Evolutionary conservation across 192 early-diverging fungal species (phyloP).

Genomic region (Mycoemilia scoparia): DNA sequence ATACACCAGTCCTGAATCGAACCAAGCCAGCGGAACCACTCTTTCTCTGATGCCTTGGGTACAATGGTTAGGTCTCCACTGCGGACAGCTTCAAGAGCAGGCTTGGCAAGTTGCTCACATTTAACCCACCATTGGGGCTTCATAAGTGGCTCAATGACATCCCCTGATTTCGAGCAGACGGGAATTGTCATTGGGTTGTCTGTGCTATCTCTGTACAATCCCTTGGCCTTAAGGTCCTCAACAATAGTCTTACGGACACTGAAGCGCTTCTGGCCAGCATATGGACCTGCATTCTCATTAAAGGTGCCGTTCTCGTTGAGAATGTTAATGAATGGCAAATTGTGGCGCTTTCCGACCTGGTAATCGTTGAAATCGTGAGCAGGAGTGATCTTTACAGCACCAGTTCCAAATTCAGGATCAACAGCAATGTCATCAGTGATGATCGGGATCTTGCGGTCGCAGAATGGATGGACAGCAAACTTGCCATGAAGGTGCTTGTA

Average conservation of each 20-base stretch:
- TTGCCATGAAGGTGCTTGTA: slow-evolving; percentile 94
- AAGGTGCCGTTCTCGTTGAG: slow-evolving; percentile 91
- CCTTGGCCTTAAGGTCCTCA: slow-evolving; percentile 72
- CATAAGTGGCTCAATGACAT: slow-evolving; percentile 93
- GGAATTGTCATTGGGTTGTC: slow-evolving; percentile 92
- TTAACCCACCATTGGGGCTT: slow-evolving; percentile 99
- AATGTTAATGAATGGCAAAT: slow-evolving; percentile 89
- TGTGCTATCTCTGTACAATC: slow-evolving; percentile 65
- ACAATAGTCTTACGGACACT: slow-evolving; percentile 77
- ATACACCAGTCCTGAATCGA: slow-evolving; percentile 98
- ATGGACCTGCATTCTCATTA: slow-evolving; percentile 81
- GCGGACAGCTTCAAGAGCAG: slow-evolving; percentile 64
- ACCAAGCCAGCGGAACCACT: slow-evolving; percentile 93
- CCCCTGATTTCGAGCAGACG: slow-evolving; percentile 70
- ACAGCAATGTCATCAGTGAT: slow-evolving; percentile 69
- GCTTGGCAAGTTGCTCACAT: slow-evolving; percentile 70
- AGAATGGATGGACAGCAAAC: slow-evolving; percentile 84
- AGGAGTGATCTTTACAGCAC: slow-evolving; percentile 98
- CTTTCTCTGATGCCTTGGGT: slow-evolving; percentile 70
- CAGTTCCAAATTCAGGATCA: slow-evolving; percentile 89
- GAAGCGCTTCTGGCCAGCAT: slow-evolving; percentile 80
- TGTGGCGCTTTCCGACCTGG: slow-evolving; percentile 84
- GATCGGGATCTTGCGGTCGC: slow-evolving; percentile 77
- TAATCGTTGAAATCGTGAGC: slow-evolving; percentile 98
- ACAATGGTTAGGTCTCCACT: slow-evolving; percentile 65